These are phyloP conservation scores for Claviceps cyperi DNA, from an alignment of 2,329 filamentous ascomycete genomes.

Conservation along the genomic window DNA sequence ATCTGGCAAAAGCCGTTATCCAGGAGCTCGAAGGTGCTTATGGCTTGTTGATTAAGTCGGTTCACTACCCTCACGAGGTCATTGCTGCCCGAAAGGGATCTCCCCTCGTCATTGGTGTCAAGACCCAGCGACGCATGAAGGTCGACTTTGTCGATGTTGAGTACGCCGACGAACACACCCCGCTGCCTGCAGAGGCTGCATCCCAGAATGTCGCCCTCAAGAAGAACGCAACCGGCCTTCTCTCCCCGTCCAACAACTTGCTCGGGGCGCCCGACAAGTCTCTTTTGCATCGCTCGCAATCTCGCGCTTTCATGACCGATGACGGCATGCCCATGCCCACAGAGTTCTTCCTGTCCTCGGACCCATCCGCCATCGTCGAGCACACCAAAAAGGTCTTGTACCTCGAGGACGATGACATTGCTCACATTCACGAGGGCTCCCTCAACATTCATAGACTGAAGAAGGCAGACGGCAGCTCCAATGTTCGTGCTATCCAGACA, in stretches of 20 bases:
- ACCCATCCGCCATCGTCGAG: constrained; percentile 95
- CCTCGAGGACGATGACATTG: constrained; percentile 98
- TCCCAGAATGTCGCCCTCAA: constrained; percentile 95
- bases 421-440: constrained; percentile 96
- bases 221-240: constrained; percentile 60
- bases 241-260: constrained; percentile 45
- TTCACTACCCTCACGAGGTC: constrained; percentile 95
- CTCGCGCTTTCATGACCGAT: constrained; percentile 95
- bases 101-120: constrained; percentile 90
- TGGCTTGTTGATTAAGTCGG: constrained; percentile 92
- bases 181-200: constrained; percentile 82
- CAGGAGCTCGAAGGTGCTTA: constrained; percentile 97
- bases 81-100: constrained; percentile 98
- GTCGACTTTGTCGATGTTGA: constrained; percentile 99
- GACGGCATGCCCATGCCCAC: constrained; percentile 96
- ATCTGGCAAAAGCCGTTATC: constrained; percentile 93
- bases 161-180: constrained; percentile 72
- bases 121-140: constrained; percentile 98
- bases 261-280: constrained; percentile 93
- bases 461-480: constrained; percentile 93
- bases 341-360: constrained; percentile 98
- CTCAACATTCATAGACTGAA: constrained; percentile 97
- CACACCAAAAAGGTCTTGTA: constrained; percentile 99
- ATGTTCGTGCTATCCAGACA: constrained; percentile 95
- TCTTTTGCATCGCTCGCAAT: constrained; percentile 94